A percentile compares a stretch with the other conserved stretches of the same genome.
Conservation (phyloP, 257 asterid genomes). For the Thymus mandschuricus region DNA sequence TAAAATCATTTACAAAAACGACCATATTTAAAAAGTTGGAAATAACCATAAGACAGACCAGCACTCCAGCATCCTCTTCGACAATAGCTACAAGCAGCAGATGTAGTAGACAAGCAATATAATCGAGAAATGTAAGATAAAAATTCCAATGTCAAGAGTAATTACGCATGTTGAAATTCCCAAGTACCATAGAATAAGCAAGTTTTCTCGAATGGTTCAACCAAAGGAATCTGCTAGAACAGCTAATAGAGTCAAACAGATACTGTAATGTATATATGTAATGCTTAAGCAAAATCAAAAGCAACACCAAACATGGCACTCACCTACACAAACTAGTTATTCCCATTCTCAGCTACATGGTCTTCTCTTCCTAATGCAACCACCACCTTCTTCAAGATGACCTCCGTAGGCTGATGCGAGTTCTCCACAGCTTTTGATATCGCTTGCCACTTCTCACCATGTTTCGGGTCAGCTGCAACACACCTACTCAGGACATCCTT, state of each 20-base stretch:
- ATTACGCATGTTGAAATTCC: slow-evolving; percentile 2
- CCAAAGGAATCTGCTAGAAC: neutral
- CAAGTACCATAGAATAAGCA: neutral
- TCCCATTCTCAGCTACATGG: slow-evolving; percentile 55
- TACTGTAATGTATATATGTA: neutral
- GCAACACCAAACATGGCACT: neutral
- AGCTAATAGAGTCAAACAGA: neutral
- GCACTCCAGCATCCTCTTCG: slow-evolving; percentile 4
- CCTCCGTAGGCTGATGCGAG: slow-evolving; percentile 82
- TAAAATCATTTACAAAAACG: neutral
- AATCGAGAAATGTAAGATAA: neutral
- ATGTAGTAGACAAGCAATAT: too few relatives aligned
- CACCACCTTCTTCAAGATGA: slow-evolving; percentile 81
- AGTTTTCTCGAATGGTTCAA: neutral
- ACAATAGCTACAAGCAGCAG: neutral
- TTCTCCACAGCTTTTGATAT: slow-evolving; percentile 88
- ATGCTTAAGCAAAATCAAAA: neutral
- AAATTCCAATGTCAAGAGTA: neutral
- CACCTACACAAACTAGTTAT: slow-evolving; percentile 33
- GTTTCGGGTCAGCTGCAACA: slow-evolving; percentile 87
- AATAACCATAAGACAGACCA: neutral
- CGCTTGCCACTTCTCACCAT: slow-evolving; percentile 90
- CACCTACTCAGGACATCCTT: slow-evolving; percentile 76
- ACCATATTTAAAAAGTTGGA: too few relatives aligned
- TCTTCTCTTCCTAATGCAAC: slow-evolving; percentile 80